Conservation (phyloP, 1,284 basidiomycete species). For the Stygiomarasmius scandens region DNA sequence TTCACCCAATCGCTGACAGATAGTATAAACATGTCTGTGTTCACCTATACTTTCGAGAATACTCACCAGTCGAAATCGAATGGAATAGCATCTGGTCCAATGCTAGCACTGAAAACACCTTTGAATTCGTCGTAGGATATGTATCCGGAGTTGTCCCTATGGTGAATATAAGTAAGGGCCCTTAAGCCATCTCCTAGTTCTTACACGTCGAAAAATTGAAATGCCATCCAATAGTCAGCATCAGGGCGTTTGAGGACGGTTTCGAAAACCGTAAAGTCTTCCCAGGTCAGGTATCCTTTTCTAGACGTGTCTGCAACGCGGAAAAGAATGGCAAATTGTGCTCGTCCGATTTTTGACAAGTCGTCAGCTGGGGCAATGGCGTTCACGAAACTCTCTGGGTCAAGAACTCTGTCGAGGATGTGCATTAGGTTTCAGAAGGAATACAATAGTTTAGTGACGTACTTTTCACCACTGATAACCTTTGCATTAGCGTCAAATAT, state of each 20-base stretch:
- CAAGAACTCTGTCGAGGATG: slow-evolving; percentile 65
- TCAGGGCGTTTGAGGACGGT: slow-evolving; percentile 88
- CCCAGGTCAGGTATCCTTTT: slow-evolving; percentile 85
- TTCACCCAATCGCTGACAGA: slow-evolving; percentile 85
- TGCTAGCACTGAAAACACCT: slow-evolving; percentile 81
- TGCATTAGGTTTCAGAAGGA: background rate
- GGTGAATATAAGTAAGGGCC: slow-evolving; percentile 6
- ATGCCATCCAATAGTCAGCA: slow-evolving; percentile 95
- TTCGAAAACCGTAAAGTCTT: slow-evolving; percentile 94
- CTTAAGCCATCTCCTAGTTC: slow-evolving; percentile 32
- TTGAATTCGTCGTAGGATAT: slow-evolving; percentile 95
- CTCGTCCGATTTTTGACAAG: slow-evolving; percentile 80
- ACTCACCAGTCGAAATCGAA: slow-evolving; percentile 91
- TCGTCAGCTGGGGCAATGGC: slow-evolving; percentile 88
- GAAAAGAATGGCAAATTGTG: slow-evolving; percentile 89
- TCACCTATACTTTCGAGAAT: background rate
- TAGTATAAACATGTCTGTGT: slow-evolving; percentile 15
- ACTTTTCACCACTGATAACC: slow-evolving; percentile 80
- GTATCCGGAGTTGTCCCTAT: slow-evolving; percentile 82
- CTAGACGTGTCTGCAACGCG: slow-evolving; percentile 84
- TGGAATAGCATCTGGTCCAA: slow-evolving; percentile 82
- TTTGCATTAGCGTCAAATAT: slow-evolving; percentile 85
- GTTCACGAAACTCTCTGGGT: slow-evolving; percentile 85
- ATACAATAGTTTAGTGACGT: slow-evolving; percentile 33
- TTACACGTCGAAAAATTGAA: slow-evolving; percentile 94